These are phyloP conservation scores for Alternaria infectoria DNA, from an alignment of 2,329 filamentous ascomycete genomes.

Conservation along the genomic window DNA sequence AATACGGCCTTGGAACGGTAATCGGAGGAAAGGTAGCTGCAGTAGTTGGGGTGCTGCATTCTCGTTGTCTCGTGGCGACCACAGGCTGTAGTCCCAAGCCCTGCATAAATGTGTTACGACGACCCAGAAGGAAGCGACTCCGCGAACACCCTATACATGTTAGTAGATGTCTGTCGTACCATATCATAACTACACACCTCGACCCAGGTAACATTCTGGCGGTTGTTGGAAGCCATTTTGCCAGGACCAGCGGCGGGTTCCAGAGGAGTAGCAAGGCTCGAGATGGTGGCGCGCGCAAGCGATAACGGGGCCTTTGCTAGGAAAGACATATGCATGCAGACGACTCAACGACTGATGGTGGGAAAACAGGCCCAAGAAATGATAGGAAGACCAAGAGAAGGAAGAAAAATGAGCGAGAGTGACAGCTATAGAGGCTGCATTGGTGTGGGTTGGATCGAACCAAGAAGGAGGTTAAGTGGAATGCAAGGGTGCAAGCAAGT, in stretches of 20 bases:
- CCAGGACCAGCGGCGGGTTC: conserved; percentile 13
- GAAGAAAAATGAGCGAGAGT: conserved; percentile 26
- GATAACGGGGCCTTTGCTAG: conserved; percentile 32
- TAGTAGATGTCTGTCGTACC: conserved; percentile 1
- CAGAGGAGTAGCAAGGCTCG: conserved; percentile 19
- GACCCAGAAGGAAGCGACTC: conserved; percentile 61
- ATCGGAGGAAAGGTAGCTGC: conserved; percentile 60
- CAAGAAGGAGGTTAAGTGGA: conserved; percentile 32
- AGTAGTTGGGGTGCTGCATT: conserved; percentile 54
- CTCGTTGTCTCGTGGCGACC: conserved; percentile 54
- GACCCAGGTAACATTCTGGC: conserved; percentile 51
- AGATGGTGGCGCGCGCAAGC: conserved; percentile 34
- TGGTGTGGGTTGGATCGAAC: conserved; percentile 17
- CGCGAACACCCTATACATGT: conserved; percentile 55
- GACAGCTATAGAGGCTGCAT: conserved; percentile 33
- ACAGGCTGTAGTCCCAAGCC: conserved; percentile 60
- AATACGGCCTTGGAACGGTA: conserved; percentile 62
- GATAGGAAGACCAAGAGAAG: conserved; percentile 12
- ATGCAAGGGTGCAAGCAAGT: conserved; percentile 38
- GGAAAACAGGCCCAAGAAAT: conserved; percentile 6
- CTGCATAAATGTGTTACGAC: conserved; percentile 60
- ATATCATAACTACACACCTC: conserved; percentile 38
- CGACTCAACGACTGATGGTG: conserved; percentile 14
- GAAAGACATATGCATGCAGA: conserved; percentile 36
- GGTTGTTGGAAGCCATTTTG: conserved; percentile 38